Evolutionary conservation across 2,329 filamentous ascomycete species (phyloP), one percentile per base, ranked within the genome.

Genomic region (Sporothrix phasma): DNA sequence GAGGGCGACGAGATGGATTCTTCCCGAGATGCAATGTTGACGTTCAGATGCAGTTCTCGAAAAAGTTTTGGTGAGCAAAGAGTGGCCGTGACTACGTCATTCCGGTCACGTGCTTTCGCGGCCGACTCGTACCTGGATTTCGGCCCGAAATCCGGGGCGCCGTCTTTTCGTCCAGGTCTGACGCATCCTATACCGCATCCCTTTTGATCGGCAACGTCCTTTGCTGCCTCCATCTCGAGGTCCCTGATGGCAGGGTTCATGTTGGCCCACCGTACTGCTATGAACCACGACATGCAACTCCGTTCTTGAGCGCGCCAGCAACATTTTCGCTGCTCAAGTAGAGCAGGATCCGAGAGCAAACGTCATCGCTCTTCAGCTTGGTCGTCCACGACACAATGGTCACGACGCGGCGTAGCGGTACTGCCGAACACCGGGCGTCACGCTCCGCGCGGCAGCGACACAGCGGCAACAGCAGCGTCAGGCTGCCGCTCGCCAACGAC

Each of bases 41-140:
- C 51, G 3, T 43, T 4, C 5, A 26, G 22, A 41, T 34, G 17
- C 13, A 31, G 29, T 13, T 24, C 22, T 2, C 26, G 11, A 10
- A 26, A 13, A 49, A 41, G n/a, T 51, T 61, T 56, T 26, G 24
- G 19, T 26, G 34, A 13, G 24, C 15, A 37, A 51, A 29, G 29
- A 34, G 6, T 22, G 1, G 31, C 1, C 15, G 22, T 51, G 31
- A 51, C 13, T 58, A 58, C 43, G 19, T 64, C 19, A 41, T 31
- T n/a, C 13, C 1, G 19, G 34, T 68, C 68, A 69, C 68, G 67
- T 68, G 68, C 31, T 66, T 66, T 68, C 68, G 68, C 43, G 68
- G 58, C 61, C 68, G 39, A 63, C 6, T 66, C 68, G 68, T 43
- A 62, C 41, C 47, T 39, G 3, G 22, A 49, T 43, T 58, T 58